Conservation (phyloP, 352 stramenopile species). For the Pythium monospermum region DNA sequence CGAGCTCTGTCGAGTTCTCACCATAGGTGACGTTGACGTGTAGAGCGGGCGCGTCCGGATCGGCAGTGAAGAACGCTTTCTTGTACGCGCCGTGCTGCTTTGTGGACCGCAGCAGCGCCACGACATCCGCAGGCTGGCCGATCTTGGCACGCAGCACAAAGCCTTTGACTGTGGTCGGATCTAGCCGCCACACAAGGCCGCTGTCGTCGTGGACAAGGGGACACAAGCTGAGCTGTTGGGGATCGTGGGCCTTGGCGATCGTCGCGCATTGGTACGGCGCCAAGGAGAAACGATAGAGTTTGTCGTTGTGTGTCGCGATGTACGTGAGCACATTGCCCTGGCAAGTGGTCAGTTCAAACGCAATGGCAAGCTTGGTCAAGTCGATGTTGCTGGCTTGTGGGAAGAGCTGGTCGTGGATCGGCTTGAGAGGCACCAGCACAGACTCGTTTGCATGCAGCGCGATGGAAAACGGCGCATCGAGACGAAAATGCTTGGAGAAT, state of each 20-base stretch:
- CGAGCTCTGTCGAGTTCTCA: conserved; percentile 8
- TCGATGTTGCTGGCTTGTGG: not conserved
- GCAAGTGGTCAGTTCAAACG: conserved; percentile 31
- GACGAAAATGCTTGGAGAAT: conserved; percentile 23
- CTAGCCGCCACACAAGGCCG: conserved; percentile 13
- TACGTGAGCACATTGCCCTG: conserved; percentile 22
- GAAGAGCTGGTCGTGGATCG: conserved; percentile 25
- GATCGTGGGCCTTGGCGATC: conserved; percentile 13
- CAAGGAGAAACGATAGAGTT: conserved; percentile 19
- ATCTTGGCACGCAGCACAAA: conserved; percentile 25
- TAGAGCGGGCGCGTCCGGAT: not conserved
- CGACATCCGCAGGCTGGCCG: conserved; percentile 9
- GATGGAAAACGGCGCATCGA: conserved; percentile 27
- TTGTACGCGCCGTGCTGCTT: conserved; percentile 18
- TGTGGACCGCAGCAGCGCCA: conserved; percentile 27
- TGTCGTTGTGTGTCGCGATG: conserved; percentile 15
- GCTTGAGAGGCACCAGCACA: conserved; percentile 26
- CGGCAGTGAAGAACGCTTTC: conserved; percentile 16
- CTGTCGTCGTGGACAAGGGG: conserved; percentile 17
- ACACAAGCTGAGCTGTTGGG: conserved; percentile 23
- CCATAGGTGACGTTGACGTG: conserved; percentile 17
- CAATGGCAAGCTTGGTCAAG: conserved; percentile 9
- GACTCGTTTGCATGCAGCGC: conserved; percentile 17
- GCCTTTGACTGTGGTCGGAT: conserved; percentile 22
- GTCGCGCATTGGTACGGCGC: conserved; percentile 32